A percentile compares a stretch with the other conserved stretches of the same genome.
Evolutionary conservation across 1,284 basidiomycete genomes (phyloP).

Genomic region (Fomitopsis pinicola): DNA sequence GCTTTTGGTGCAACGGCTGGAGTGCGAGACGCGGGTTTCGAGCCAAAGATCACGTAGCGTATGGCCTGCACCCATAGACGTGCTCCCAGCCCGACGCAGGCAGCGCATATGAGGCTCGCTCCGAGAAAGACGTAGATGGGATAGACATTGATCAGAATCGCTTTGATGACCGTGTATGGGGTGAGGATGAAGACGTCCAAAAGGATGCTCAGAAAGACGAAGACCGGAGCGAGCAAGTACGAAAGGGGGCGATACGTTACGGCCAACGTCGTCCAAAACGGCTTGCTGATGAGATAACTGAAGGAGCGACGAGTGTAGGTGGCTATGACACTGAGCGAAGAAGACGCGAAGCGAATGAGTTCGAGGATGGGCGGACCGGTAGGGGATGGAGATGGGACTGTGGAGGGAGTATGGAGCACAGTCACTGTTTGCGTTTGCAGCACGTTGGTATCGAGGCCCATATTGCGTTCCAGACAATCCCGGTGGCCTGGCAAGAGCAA

Average conservation of each 20-base stretch:
- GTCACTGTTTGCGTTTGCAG: background rate
- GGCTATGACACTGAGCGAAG: constrained; percentile 9
- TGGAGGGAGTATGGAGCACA: background rate
- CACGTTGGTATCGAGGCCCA: background rate
- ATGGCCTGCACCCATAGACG: constrained; percentile 19
- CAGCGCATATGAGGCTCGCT: constrained; percentile 51
- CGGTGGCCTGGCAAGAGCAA: background rate
- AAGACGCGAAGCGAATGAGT: constrained; percentile 11
- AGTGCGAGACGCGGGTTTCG: background rate
- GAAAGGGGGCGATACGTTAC: constrained; percentile 33
- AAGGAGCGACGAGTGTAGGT: constrained; percentile 10
- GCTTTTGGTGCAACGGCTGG: background rate
- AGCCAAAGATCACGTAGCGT: constrained; percentile 5
- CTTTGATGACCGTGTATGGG: constrained; percentile 39
- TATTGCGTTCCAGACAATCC: background rate
- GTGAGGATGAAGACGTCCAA: constrained; percentile 39
- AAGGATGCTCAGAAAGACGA: constrained; percentile 39
- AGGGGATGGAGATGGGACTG: background rate
- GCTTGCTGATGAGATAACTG: constrained; percentile 17
- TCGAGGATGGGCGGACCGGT: constrained; percentile 19
- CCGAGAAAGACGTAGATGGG: constrained; percentile 61
- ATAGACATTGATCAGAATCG: constrained; percentile 44
- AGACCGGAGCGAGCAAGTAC: constrained; percentile 48
- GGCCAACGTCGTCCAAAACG: constrained; percentile 29
- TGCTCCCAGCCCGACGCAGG: constrained; percentile 43